Evolutionary conservation across 257 asterid genomes (phyloP).

Genomic region (Scutellaria galericulata): DNA sequence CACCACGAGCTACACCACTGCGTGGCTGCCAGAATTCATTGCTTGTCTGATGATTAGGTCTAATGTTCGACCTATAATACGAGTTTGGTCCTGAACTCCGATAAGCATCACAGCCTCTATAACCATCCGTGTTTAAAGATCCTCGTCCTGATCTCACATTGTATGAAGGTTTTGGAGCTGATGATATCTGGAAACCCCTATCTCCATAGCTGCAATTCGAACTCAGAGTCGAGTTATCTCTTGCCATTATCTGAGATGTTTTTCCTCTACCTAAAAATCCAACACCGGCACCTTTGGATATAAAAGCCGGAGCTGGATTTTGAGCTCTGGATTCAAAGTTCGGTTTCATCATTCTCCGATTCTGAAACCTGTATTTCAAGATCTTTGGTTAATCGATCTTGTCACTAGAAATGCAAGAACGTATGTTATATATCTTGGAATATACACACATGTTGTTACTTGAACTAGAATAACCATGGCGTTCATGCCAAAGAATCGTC

Average conservation of each 20-base stretch:
- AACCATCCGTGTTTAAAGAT: not conserved
- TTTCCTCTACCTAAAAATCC: conserved; percentile 37
- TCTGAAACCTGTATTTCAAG: conserved; percentile 24
- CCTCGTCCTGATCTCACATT: not conserved
- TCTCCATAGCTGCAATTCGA: not conserved
- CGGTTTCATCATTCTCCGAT: not conserved
- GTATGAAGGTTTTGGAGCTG: not conserved
- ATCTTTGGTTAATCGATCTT: not conserved
- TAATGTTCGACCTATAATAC: not conserved
- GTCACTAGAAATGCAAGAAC: not conserved
- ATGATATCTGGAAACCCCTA: not conserved
- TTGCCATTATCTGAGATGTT: not conserved
- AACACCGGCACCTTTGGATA: not conserved
- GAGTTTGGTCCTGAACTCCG: not conserved
- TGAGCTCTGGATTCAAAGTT: not conserved
- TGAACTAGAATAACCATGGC: not conserved
- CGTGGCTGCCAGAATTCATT: conserved; percentile 1
- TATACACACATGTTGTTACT: not conserved
- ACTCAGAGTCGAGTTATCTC: not conserved
- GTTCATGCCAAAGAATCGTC: conserved; percentile 43
- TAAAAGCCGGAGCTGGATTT: not conserved
- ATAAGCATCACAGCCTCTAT: conserved; percentile 12
- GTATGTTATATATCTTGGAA: not conserved
- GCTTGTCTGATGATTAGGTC: not conserved
- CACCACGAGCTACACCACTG: not conserved